Conservation (phyloP, 129 eudicot genomes). For the Logfia minima region DNA sequence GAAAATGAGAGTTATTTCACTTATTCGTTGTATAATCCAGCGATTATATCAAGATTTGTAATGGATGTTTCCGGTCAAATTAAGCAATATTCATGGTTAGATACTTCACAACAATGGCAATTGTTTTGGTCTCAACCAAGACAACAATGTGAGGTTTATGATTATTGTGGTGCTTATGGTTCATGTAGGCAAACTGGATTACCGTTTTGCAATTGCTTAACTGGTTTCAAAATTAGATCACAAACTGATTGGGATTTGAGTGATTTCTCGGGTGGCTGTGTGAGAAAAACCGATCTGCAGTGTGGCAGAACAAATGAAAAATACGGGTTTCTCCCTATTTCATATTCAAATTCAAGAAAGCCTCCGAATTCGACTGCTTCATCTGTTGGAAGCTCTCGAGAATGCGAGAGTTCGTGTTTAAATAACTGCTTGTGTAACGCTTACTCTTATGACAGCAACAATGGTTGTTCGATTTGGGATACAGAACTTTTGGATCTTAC, state of each 20-base stretch:
- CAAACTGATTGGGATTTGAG: conserved; percentile 39
- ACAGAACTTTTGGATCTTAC: conserved; percentile 41
- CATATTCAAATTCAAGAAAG: not conserved
- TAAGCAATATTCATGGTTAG: conserved; percentile 42
- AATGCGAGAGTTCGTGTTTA: conserved; percentile 47
- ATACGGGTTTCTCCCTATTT: conserved; percentile 24
- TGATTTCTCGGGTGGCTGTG: conserved; percentile 66
- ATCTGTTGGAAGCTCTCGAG: conserved; percentile 22
- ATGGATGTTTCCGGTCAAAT: conserved; percentile 57
- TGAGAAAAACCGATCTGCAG: conserved; percentile 36
- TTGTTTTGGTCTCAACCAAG: conserved; percentile 58
- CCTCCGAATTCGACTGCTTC: conserved; percentile 23
- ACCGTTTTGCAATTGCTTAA: conserved; percentile 52
- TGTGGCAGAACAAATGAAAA: conserved; percentile 31
- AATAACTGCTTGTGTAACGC: conserved; percentile 54
- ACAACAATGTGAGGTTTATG: conserved; percentile 56
- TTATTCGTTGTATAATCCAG: conserved; percentile 33
- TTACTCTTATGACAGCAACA: conserved; percentile 41
- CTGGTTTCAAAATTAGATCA: conserved; percentile 38
- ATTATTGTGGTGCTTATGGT: conserved; percentile 62
- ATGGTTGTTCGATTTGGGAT: conserved; percentile 39
- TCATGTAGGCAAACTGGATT: conserved; percentile 32
- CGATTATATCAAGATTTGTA: conserved; percentile 38
- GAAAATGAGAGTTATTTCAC: conserved; percentile 56
- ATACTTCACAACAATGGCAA: conserved; percentile 37